phyloP scores from a whole-genome alignment of 352 stramenopile genomes.

The Phytophthora meadii region DNA sequence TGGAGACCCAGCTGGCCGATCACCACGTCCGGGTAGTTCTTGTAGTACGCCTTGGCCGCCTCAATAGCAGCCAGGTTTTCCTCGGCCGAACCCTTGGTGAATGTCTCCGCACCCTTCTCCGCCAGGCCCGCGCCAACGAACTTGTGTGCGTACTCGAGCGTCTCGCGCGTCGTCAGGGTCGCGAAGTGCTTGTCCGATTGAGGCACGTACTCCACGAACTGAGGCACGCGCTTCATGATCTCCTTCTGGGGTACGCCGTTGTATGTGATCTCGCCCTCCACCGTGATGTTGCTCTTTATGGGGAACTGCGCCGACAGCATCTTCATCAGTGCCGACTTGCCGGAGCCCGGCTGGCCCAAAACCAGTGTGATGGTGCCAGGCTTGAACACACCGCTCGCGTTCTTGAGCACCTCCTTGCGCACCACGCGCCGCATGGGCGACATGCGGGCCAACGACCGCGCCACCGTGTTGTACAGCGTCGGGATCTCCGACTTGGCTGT shows the following conservation, averaged over 20 bases:
- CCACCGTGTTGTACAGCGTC: conserved; percentile 47
- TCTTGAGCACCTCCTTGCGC: conserved; percentile 37
- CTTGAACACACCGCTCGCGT: conserved; percentile 30
- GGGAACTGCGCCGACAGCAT: conserved; percentile 29
- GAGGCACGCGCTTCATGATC: conserved; percentile 20
- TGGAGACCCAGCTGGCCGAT: conserved; percentile 46
- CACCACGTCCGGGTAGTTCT: conserved; percentile 33
- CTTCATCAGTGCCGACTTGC: conserved; percentile 34
- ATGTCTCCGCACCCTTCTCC: conserved; percentile 41
- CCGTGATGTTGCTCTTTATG: conserved; percentile 22
- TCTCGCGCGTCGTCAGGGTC: conserved; percentile 43
- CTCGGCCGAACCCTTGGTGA: conserved; percentile 20
- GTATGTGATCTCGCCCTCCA: conserved; percentile 31
- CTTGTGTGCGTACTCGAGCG: conserved; percentile 16
- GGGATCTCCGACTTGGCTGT: conserved; percentile 30
- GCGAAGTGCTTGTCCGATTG: conserved; percentile 38
- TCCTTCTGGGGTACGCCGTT: conserved; percentile 17
- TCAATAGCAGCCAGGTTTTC: conserved; percentile 26
- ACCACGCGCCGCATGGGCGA: conserved; percentile 24
- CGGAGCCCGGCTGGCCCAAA: conserved; percentile 6
- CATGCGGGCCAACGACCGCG: conserved; percentile 7
- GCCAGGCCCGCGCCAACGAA: conserved; percentile 30
- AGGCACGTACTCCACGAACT: conserved; percentile 35
- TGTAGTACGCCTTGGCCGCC: conserved; percentile 30
- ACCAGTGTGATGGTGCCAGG: conserved; percentile 17